A percentile compares a stretch with the other conserved stretches of the same genome.
Conservation (phyloP, 257 asterid species). For the Oldenlandia corymbosa region DNA sequence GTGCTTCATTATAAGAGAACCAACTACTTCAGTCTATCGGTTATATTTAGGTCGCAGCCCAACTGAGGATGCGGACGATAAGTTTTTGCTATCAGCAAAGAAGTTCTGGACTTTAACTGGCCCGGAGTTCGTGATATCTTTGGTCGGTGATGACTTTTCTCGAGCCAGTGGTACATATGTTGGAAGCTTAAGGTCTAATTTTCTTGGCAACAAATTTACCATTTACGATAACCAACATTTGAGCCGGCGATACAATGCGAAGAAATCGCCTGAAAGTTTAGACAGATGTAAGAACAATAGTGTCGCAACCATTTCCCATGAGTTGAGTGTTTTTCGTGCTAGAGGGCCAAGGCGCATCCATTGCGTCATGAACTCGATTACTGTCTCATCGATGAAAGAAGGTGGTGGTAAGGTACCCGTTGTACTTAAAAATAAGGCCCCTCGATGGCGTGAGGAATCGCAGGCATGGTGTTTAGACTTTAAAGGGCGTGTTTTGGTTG, state of each 20-base stretch:
- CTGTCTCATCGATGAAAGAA: constrained; percentile 65
- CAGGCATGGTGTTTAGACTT: constrained; percentile 95
- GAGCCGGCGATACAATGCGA: constrained; percentile 61
- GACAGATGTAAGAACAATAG: constrained; percentile 64
- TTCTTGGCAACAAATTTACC: constrained; percentile 88
- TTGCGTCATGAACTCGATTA: constrained; percentile 65
- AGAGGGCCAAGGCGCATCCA: constrained; percentile 94
- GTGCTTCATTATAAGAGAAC: constrained; percentile 85
- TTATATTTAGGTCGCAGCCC: constrained; percentile 79
- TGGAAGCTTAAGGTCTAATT: constrained; percentile 89
- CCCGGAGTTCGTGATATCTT: constrained; percentile 73
- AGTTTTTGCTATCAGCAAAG: constrained; percentile 73
- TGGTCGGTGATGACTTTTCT: constrained; percentile 77
- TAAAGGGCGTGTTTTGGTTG: constrained; percentile 93
- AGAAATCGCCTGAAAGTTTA: constrained; percentile 70
- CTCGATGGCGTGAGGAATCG: constrained; percentile 92
- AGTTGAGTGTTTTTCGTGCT: constrained; percentile 81
- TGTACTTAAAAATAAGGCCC: constrained; percentile 72
- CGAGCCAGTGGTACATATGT: constrained; percentile 84
- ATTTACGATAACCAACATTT: constrained; percentile 67
- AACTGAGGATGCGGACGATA: constrained; percentile 72
- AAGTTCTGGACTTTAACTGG: constrained; percentile 71
- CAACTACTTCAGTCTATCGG: constrained; percentile 60
- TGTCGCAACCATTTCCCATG: constrained; percentile 58
- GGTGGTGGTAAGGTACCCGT: constrained; percentile 65